Percentiles rank a stretch among this genome's conserved stretches.
These are phyloP conservation scores for Antitrichia curtipendula DNA, from an alignment of 225 moss, liverwort and hornwort species.

Conservation along the genomic window DNA sequence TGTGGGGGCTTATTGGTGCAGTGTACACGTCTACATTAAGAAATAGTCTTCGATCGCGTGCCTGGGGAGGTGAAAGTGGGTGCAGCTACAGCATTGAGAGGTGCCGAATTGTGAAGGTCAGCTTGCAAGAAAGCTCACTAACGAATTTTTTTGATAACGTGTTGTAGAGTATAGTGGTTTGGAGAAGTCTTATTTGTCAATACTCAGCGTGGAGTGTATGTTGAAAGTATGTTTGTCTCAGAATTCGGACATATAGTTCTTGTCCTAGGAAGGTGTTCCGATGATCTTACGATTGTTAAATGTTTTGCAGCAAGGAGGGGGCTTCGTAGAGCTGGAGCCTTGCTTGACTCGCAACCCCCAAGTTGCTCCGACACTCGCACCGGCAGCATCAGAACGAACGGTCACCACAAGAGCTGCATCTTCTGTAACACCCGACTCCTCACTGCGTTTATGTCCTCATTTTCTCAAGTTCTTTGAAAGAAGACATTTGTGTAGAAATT, in stretches of 20 bases:
- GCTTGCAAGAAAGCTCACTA: neutral
- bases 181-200: neutral
- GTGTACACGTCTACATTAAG: conserved; percentile 71
- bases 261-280: neutral
- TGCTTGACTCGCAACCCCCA: conserved; percentile 76
- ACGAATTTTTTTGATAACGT: neutral
- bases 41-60: conserved; percentile 79
- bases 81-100: conserved; percentile 82
- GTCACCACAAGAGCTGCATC: conserved; percentile 96
- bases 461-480: neutral
- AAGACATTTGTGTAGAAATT: neutral
- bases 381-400: conserved; percentile 81
- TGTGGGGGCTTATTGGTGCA: conserved; percentile 13
- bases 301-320: conserved; percentile 54
- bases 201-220: neutral
- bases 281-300: neutral
- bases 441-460: neutral
- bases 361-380: conserved; percentile 85
- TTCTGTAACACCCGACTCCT: conserved; percentile 22
- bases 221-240: neutral
- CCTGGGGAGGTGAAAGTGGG: conserved; percentile 90
- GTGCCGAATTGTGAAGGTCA: conserved; percentile 70
- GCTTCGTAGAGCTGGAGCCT: conserved; percentile 73
- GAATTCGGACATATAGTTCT: neutral
- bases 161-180: neutral